Evolutionary conservation across 139 green algal species (phyloP).

Genomic region (Coelastrella sp.): DNA sequence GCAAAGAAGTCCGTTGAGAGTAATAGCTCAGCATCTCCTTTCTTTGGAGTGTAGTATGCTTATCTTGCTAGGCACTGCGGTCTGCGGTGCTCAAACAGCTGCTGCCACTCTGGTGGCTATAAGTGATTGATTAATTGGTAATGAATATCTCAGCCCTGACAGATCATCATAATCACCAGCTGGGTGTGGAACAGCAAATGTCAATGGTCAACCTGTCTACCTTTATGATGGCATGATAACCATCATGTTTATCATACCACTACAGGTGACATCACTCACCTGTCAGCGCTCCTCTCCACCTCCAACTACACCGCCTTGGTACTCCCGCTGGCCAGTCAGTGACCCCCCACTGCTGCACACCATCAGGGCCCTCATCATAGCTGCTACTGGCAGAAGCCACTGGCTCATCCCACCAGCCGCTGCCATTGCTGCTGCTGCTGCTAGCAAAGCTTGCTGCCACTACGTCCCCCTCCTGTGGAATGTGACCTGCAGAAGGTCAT

Average conservation of each 20-base stretch:
- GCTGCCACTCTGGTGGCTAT: no score
- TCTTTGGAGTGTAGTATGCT: no score
- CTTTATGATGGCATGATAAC: no score
- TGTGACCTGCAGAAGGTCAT: neutral
- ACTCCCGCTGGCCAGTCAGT: constrained; percentile 1
- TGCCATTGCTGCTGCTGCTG: constrained; percentile 7
- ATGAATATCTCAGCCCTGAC: no score
- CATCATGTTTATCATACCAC: neutral
- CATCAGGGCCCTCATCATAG: constrained; percentile 34
- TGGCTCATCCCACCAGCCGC: constrained; percentile 16
- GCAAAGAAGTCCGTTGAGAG: no score
- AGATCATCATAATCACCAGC: no score
- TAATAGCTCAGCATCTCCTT: no score
- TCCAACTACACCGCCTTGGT: constrained; percentile 1
- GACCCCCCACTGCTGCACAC: neutral
- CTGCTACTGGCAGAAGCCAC: constrained; percentile 23
- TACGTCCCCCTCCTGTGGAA: constrained; percentile 8
- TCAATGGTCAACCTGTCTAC: no score
- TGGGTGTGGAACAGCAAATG: no score
- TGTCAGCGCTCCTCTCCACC: constrained; percentile 30
- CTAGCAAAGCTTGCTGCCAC: neutral
- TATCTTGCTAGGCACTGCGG: no score
- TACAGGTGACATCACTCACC: neutral
- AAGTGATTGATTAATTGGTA: no score
- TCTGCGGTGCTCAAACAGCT: no score